phyloP scores from a whole-genome alignment of 805 yeast species.

The Grigorovia transvaalensis region DNA sequence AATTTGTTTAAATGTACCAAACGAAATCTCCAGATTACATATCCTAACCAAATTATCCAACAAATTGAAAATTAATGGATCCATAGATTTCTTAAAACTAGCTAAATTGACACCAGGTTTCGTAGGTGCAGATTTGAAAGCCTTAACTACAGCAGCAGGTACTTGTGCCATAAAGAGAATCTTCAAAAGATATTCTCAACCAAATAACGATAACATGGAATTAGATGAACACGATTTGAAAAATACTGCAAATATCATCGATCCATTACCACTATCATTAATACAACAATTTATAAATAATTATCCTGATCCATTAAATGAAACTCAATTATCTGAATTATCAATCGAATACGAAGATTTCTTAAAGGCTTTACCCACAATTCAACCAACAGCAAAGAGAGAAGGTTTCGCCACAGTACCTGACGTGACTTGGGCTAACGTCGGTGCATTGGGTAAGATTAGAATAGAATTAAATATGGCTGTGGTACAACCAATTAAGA shows the following conservation, averaged over 20 bases:
- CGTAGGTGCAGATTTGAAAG: slow-evolving; percentile 95
- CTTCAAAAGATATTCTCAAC: slow-evolving; percentile 34
- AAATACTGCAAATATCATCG: slow-evolving; percentile 27
- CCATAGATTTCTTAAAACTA: slow-evolving; percentile 55
- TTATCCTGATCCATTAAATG: slow-evolving; percentile 73
- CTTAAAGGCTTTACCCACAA: slow-evolving; percentile 72
- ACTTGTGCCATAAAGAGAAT: slow-evolving; percentile 88
- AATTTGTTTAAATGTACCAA: slow-evolving; percentile 89
- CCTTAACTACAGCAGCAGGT: slow-evolving; percentile 91
- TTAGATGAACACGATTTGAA: slow-evolving; percentile 13
- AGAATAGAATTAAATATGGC: slow-evolving; percentile 94
- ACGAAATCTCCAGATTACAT: slow-evolving; percentile 66
- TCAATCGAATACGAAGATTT: slow-evolving; percentile 75
- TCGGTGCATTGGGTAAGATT: slow-evolving; percentile 75
- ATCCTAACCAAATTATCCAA: slow-evolving; percentile 68
- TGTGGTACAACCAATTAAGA: slow-evolving; percentile 88
- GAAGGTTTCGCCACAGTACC: slow-evolving; percentile 99
- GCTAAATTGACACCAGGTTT: slow-evolving; percentile 95
- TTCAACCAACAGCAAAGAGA: slow-evolving; percentile 95
- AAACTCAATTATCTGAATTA: slow-evolving; percentile 64
- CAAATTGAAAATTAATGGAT: slow-evolving; percentile 55
- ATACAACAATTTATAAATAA: slow-evolving; percentile 60
- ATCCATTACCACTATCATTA: slow-evolving; percentile 40
- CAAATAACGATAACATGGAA: slow-evolving; percentile 9
- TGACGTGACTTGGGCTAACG: slow-evolving; percentile 90